A percentile compares a stretch with the other conserved stretches of the same genome.
Evolutionary conservation across 75 land plant species (phyloP).

Genomic region (Pseudotsuga menziesii): DNA sequence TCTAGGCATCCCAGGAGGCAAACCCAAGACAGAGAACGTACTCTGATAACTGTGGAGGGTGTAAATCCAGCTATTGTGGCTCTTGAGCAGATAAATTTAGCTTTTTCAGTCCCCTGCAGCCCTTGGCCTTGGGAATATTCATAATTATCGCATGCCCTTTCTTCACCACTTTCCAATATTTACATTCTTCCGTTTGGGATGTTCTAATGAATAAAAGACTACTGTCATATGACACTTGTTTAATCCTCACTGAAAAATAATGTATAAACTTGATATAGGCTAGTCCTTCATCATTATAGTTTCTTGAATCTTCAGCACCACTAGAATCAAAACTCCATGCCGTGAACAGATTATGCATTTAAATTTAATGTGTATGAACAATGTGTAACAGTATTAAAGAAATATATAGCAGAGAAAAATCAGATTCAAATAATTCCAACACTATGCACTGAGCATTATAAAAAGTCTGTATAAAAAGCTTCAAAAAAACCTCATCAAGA

Average conservation of each 20-base stretch:
- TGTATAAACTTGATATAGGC: not conserved
- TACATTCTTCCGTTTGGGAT: not conserved
- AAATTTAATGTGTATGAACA: not conserved
- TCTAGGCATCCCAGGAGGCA: too few species aligned
- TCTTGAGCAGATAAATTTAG: too few species aligned
- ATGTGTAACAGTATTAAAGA: not conserved
- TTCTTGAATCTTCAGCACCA: too few species aligned
- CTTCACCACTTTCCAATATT: too few species aligned
- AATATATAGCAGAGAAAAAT: not conserved
- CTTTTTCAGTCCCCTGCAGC: too few species aligned
- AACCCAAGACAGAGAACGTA: too few species aligned
- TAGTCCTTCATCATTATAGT: too few species aligned
- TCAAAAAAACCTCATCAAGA: conserved; percentile 73
- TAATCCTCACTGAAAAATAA: not conserved
- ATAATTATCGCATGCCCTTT: too few species aligned
- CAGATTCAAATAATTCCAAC: not conserved
- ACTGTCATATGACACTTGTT: not conserved
- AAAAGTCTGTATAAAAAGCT: not conserved
- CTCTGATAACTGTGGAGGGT: too few species aligned
- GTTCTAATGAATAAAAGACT: not conserved
- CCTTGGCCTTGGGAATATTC: too few species aligned
- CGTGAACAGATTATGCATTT: not conserved
- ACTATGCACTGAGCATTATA: not conserved
- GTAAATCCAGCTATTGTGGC: too few species aligned
- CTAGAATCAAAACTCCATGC: not conserved